These are phyloP conservation scores for Penicillium canescens DNA, from an alignment of 495 filamentous ascomycete species.

Conservation along the genomic window DNA sequence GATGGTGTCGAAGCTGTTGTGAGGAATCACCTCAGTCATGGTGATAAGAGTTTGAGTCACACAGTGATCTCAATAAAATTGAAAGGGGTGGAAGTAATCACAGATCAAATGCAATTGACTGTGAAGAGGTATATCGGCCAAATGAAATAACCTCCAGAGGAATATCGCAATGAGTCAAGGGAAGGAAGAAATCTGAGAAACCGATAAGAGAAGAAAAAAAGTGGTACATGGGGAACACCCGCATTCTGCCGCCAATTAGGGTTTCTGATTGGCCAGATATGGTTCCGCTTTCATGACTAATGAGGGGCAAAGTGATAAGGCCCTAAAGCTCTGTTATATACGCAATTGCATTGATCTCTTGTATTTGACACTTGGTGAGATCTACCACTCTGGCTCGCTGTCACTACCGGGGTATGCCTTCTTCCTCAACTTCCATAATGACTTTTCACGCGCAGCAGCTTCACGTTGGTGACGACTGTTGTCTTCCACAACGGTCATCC, in stretches of 20 bases:
- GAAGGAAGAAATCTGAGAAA: conserved; percentile 7
- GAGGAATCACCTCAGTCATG: conserved; percentile 33
- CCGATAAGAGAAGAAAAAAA: no score
- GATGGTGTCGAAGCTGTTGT: conserved; percentile 64
- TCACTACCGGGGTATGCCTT: conserved; percentile 45
- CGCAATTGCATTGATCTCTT: background rate
- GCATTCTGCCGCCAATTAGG: no score
- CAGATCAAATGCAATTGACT: no score
- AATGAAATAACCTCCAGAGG: no score
- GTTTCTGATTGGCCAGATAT: background rate
- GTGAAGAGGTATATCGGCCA: no score
- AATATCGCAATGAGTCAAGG: background rate
- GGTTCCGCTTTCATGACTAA: background rate
- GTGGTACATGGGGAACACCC: no score
- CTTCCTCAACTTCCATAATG: conserved; percentile 48
- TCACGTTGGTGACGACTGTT: conserved; percentile 34
- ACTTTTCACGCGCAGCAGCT: conserved; percentile 32
- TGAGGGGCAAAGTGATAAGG: background rate
- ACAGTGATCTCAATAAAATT: no score
- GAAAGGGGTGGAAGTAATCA: no score
- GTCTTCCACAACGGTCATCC: conserved; percentile 48
- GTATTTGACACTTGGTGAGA: conserved; percentile 2
- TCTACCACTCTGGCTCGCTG: conserved; percentile 42
- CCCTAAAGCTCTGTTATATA: background rate
- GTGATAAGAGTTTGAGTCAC: no score